These are phyloP conservation scores for Lojkania enalia DNA, from an alignment of 2,329 filamentous ascomycete genomes.

Conservation along the genomic window DNA sequence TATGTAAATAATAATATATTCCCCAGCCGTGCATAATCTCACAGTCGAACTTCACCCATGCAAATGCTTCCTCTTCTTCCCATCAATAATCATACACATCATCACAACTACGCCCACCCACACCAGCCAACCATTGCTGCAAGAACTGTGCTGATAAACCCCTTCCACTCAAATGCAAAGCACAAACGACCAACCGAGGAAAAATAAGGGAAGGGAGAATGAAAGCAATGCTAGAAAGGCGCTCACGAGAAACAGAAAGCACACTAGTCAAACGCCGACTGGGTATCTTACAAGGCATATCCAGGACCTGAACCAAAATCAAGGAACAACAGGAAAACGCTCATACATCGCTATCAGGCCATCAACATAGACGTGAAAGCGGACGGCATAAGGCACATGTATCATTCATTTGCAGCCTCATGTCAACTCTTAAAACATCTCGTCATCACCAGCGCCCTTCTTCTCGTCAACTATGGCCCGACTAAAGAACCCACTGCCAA, in stretches of 20 bases:
- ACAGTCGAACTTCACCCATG: no score
- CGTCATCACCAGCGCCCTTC: conserved; percentile 4
- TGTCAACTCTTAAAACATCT: conserved; percentile 9
- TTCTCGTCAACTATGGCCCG: conserved; percentile 3
- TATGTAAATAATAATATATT: no score
- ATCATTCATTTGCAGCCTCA: conserved; percentile 1
- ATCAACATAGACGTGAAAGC: conserved; percentile 1
- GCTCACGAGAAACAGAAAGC: background rate
- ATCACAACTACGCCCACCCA: no score
- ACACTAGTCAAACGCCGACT: conserved; percentile 7
- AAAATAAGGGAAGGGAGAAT: background rate
- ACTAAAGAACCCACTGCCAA: conserved; percentile 28
- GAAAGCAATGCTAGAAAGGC: background rate
- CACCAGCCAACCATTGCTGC: no score
- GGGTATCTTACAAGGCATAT: conserved; percentile 13
- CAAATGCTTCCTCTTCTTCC: no score
- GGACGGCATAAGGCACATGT: background rate
- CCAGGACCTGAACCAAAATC: background rate
- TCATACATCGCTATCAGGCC: background rate
- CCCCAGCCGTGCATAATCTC: no score
- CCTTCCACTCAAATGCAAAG: no score
- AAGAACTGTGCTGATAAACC: no score
- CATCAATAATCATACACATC: no score
- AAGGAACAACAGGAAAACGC: conserved; percentile 1
- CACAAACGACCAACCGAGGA: no score